Conservation (phyloP, 2,329 filamentous ascomycete genomes). For the Blastomyces parvus region DNA sequence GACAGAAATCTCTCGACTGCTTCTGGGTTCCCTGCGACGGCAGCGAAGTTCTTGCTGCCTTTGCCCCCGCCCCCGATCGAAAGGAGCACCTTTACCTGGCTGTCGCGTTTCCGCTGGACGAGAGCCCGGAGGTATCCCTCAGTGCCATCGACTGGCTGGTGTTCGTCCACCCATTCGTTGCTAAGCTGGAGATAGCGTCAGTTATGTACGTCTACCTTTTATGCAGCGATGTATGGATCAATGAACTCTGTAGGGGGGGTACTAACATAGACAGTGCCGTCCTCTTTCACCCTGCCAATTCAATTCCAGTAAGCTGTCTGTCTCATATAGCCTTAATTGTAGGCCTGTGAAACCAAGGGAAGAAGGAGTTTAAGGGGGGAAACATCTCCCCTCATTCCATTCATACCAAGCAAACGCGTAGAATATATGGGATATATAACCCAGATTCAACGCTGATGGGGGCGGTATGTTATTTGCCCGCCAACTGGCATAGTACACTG, state of each 20-base stretch:
- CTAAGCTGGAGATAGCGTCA: slow-evolving; percentile 45
- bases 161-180: slow-evolving; percentile 67
- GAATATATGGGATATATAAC: slow-evolving; percentile 70
- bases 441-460: slow-evolving; percentile 63
- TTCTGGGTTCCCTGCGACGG: slow-evolving; percentile 52
- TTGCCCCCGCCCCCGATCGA: slow-evolving; percentile 60
- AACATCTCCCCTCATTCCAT: neutral
- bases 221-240: neutral
- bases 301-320: slow-evolving; percentile 2
- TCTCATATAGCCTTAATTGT: neutral
- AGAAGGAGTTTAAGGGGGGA: neutral
- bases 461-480: slow-evolving; percentile 63
- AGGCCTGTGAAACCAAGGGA: neutral
- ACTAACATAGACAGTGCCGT: slow-evolving; percentile 67
- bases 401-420: slow-evolving; percentile 63
- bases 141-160: slow-evolving; percentile 62
- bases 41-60: slow-evolving; percentile 58
- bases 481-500: slow-evolving; percentile 76
- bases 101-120: slow-evolving; percentile 61
- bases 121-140: slow-evolving; percentile 64
- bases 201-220: slow-evolving; percentile 6
- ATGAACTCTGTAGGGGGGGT: slow-evolving; percentile 25
- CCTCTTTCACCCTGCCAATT: slow-evolving; percentile 50
- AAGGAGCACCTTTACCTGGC: slow-evolving; percentile 61
- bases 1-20: slow-evolving; percentile 60